These are phyloP conservation scores for Cyberlindnera euphorbiiphila DNA, from an alignment of 805 yeast species.

Conservation along the genomic window DNA sequence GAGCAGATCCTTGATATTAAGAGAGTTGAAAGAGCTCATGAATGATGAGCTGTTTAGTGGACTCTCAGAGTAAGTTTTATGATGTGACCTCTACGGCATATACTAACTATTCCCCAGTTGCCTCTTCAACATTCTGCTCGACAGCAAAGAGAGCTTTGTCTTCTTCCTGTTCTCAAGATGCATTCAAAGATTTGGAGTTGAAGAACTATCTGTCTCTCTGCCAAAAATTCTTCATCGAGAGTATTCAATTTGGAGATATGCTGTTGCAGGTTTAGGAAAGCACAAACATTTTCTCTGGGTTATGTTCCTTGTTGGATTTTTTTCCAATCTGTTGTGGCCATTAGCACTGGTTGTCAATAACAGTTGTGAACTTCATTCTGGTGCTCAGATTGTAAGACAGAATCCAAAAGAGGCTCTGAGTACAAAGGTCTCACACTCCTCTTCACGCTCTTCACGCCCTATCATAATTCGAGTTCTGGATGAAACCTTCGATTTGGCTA, in stretches of 20 bases:
- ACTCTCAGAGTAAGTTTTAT: slow-evolving; percentile 4
- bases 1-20: slow-evolving; percentile 3
- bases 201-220: not conserved
- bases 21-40: not conserved
- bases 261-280: not conserved
- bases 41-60: not conserved
- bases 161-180: slow-evolving; percentile 11
- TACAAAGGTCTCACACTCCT: no score
- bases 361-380: no score
- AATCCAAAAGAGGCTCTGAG: no score
- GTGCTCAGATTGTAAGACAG: no score
- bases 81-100: no score
- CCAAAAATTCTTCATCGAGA: no score
- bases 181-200: not conserved
- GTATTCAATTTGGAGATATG: no score
- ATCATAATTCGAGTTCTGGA: not conserved
- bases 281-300: not conserved
- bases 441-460: not conserved
- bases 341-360: not conserved
- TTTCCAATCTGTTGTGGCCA: not conserved
- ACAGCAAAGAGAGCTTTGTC: slow-evolving; percentile 6
- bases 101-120: slow-evolving; percentile 11
- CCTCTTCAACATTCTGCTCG: slow-evolving; percentile 8
- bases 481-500: slow-evolving; percentile 11
- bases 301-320: not conserved